Evolutionary conservation across 495 filamentous ascomycete genomes (phyloP).

Genomic region (Penicillium paxilli): DNA sequence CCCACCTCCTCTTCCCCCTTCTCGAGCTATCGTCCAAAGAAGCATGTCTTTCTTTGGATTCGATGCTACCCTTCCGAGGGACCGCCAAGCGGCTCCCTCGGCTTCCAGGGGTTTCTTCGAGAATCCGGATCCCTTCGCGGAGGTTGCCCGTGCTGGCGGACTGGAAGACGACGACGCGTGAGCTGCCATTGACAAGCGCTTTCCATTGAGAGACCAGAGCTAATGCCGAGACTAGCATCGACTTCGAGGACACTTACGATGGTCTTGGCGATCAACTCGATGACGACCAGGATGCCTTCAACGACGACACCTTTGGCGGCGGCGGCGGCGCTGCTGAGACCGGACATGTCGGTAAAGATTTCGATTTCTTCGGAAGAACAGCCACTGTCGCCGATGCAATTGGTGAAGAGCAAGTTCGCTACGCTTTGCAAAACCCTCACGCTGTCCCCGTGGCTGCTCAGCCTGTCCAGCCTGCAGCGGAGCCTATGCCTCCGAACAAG

Average conservation of each 20-base stretch:
- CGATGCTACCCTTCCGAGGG: conserved; percentile 64
- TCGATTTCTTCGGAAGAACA: conserved; percentile 94
- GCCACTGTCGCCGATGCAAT: conserved; percentile 81
- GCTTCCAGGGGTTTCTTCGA: conserved; percentile 79
- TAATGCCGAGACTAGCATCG: conserved; percentile 52
- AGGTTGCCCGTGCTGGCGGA: conserved; percentile 57
- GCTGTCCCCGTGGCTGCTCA: conserved; percentile 38
- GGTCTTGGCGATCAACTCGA: conserved; percentile 89
- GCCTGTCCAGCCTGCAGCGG: conserved; percentile 19
- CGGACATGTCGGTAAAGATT: conserved; percentile 77
- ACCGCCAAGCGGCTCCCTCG: conserved; percentile 45
- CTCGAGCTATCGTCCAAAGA: conserved; percentile 23
- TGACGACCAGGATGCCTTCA: conserved; percentile 91
- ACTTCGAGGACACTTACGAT: conserved; percentile 99
- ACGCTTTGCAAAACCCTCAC: conserved; percentile 62
- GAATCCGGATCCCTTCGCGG: conserved; percentile 84
- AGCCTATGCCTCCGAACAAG: conserved; percentile 38
- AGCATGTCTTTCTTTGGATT: conserved; percentile 88
- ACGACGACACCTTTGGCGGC: conserved; percentile 95
- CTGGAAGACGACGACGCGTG: conserved; percentile 73
- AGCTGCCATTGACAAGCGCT: conserved; percentile 33
- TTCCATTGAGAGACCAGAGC: not conserved
- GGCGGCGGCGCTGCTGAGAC: conserved; percentile 24
- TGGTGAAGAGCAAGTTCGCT: conserved; percentile 85
- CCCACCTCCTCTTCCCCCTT: conserved; percentile 11